phyloP scores from a whole-genome alignment of 1,284 basidiomycete species.

The Moesziomyces sp. region DNA sequence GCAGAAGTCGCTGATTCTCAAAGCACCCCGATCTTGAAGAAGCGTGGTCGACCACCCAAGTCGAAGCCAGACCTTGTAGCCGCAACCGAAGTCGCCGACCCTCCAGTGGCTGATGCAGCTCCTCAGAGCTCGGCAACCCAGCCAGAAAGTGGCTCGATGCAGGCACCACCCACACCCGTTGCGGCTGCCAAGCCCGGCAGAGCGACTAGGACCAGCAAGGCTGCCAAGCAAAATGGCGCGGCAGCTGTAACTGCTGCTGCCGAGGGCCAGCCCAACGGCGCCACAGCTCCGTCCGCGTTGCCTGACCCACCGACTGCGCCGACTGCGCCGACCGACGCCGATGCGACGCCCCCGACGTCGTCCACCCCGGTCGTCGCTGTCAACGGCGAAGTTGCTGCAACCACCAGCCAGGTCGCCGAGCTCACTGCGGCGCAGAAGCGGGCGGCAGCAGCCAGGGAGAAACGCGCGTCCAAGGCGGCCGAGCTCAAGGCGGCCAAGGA shows the following conservation, averaged over 20 bases:
- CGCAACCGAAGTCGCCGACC: no score
- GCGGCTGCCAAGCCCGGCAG: no score
- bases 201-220: no score
- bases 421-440: not conserved
- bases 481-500: constrained; percentile 7
- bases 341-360: no score
- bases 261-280: constrained; percentile 1
- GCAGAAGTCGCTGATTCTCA: no score
- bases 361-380: not conserved
- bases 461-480: constrained; percentile 2
- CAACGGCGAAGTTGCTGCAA: not conserved
- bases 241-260: not conserved
- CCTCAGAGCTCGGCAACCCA: not conserved
- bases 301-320: not conserved
- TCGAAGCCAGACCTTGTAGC: no score
- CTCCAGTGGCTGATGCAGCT: no score
- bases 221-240: not conserved
- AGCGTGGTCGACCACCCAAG: no score
- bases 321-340: no score
- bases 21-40: no score
- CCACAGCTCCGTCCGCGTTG: not conserved
- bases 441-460: constrained; percentile 2
- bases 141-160: not conserved
- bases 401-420: not conserved
- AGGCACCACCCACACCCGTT: not conserved